Evolutionary conservation across 2,329 filamentous ascomycete genomes (phyloP).

Genomic region (Polytolypa hystricis): DNA sequence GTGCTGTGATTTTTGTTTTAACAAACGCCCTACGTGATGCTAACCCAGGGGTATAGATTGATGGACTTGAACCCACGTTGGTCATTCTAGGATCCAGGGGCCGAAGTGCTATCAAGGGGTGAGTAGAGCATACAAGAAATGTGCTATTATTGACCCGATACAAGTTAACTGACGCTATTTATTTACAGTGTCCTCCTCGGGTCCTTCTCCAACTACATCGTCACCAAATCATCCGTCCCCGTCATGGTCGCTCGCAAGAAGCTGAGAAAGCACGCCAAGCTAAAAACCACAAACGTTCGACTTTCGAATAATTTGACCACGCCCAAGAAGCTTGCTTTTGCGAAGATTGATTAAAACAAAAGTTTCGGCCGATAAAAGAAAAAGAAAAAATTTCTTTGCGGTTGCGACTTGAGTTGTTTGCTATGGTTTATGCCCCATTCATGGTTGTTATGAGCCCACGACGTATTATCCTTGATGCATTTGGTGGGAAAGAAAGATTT

Average conservation of each 20-base stretch:
- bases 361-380: no score
- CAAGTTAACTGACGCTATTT: neutral
- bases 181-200: slow-evolving; percentile 69
- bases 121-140: no score
- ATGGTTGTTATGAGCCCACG: no score
- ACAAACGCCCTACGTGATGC: slow-evolving; percentile 5
- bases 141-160: neutral
- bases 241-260: slow-evolving; percentile 97
- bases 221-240: slow-evolving; percentile 90
- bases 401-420: no score
- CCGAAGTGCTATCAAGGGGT: slow-evolving; percentile 87
- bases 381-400: no score
- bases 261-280: slow-evolving; percentile 74
- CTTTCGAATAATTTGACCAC: slow-evolving; percentile 74
- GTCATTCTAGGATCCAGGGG: slow-evolving; percentile 89
- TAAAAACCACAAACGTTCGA: slow-evolving; percentile 57
- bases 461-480: no score
- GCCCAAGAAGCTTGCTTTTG: slow-evolving; percentile 56
- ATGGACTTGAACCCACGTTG: slow-evolving; percentile 78
- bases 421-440: no score
- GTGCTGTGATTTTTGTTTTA: slow-evolving; percentile 18
- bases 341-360: slow-evolving; percentile 56
- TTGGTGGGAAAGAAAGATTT: no score
- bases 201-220: slow-evolving; percentile 93
- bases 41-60: slow-evolving; percentile 48